Conservation (phyloP, 1,284 basidiomycete genomes). For the Abortiporus biennis region DNA sequence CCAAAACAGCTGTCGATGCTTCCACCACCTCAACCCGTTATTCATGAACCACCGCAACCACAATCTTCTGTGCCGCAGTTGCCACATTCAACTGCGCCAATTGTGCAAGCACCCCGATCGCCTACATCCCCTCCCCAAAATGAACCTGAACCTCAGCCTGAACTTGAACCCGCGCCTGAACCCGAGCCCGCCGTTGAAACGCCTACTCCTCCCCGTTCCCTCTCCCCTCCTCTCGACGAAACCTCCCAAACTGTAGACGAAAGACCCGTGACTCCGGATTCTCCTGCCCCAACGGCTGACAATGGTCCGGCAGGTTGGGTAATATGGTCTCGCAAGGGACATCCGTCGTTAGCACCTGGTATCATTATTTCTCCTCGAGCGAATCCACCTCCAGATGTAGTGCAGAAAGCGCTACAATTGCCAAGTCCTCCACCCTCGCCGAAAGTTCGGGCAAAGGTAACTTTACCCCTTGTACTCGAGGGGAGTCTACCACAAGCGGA, state of each 20-base stretch:
- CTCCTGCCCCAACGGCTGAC: slow-evolving; percentile 5
- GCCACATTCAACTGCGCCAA: slow-evolving; percentile 7
- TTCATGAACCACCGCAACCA: slow-evolving; percentile 18
- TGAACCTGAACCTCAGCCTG: background rate
- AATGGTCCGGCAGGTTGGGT: slow-evolving; percentile 31
- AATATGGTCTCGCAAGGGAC: slow-evolving; percentile 63
- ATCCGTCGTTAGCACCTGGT: slow-evolving; percentile 55
- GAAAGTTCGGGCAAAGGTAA: slow-evolving; percentile 6
- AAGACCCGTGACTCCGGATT: slow-evolving; percentile 8
- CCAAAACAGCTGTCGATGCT: slow-evolving; percentile 34
- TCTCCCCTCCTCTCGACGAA: slow-evolving; percentile 3
- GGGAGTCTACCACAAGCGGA: background rate
- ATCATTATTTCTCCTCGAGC: slow-evolving; percentile 62
- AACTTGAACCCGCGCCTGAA: background rate
- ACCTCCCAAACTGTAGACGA: slow-evolving; percentile 6
- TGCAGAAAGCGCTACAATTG: slow-evolving; percentile 45
- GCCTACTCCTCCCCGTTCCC: slow-evolving; percentile 11
- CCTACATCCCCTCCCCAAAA: too few relatives aligned
- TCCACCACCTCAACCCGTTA: slow-evolving; percentile 12
- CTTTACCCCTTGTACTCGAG: too few relatives aligned
- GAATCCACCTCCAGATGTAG: slow-evolving; percentile 48
- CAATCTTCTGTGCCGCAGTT: slow-evolving; percentile 25
- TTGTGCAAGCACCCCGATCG: background rate
- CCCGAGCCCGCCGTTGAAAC: slow-evolving; percentile 4
- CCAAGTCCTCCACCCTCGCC: slow-evolving; percentile 39